These are phyloP conservation scores for Hemisphaericaspora xylanilytica DNA, from an alignment of 1,139 yeast genomes.

Conservation along the genomic window DNA sequence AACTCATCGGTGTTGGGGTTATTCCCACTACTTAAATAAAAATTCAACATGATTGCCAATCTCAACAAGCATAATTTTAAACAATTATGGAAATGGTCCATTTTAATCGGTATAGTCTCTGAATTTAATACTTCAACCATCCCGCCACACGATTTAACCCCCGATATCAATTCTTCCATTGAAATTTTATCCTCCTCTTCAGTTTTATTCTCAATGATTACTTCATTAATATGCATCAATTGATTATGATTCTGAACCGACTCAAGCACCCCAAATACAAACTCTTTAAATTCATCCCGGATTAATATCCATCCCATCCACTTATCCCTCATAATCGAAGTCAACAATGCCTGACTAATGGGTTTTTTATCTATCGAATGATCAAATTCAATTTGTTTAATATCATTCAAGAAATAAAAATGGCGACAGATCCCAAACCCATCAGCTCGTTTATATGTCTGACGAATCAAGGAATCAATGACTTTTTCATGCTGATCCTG, in stretches of 20 bases:
- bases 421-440: constrained; percentile 13
- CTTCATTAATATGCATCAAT: constrained; percentile 3
- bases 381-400: background rate
- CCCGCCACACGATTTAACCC: background rate
- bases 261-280: background rate
- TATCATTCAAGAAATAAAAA: constrained; percentile 15
- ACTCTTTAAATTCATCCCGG: background rate
- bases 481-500: constrained; percentile 6
- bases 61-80: constrained; percentile 12
- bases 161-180: background rate
- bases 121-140: background rate
- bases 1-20: background rate
- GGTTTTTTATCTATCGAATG: background rate
- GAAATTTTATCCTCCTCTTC: background rate
- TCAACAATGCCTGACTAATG: background rate
- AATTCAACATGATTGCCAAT: constrained; percentile 13
- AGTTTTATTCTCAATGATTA: background rate
- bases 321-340: background rate
- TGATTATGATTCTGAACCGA: constrained; percentile 3
- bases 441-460: constrained; percentile 6
- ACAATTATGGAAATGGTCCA: constrained; percentile 12
- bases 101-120: constrained; percentile 10
- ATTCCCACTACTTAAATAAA: constrained; percentile 2
- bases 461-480: constrained; percentile 14
- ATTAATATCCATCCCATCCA: background rate